Conservation (phyloP, 768 basidiomycete species). For the Scleroderma citrinum region DNA sequence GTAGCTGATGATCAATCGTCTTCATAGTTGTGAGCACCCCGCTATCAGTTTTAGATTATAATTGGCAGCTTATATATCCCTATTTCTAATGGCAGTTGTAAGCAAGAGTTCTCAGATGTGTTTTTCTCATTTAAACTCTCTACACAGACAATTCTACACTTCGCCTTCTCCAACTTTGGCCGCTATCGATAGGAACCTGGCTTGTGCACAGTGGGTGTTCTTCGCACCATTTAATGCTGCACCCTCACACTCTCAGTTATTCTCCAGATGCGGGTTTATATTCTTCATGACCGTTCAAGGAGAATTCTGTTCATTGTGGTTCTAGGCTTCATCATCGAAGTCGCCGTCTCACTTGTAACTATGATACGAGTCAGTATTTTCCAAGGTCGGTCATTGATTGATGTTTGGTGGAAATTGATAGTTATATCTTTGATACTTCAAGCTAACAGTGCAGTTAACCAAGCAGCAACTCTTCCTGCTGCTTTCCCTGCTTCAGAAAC, state of each 20-base stretch:
- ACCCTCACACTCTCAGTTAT: neutral
- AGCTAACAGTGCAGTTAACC: neutral
- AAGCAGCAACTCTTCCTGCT: no score
- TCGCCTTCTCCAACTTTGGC: neutral
- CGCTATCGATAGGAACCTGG: neutral
- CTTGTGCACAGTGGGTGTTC: neutral
- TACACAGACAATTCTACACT: neutral
- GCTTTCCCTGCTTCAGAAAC: no score
- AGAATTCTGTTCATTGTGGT: neutral
- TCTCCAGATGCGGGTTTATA: neutral
- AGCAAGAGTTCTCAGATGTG: neutral
- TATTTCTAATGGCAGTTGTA: no score
- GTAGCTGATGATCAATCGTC: neutral
- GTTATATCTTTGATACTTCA: neutral
- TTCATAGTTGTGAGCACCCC: no score
- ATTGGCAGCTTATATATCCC: no score
- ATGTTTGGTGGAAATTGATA: neutral
- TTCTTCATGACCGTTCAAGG: neutral
- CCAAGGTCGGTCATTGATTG: neutral
- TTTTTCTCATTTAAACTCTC: neutral
- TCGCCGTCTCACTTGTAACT: no score
- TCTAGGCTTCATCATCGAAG: neutral
- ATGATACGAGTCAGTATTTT: neutral
- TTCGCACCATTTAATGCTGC: neutral
- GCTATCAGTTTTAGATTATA: no score